Conservation (phyloP, 2,329 filamentous ascomycete species). For the Epicoccum nigrum region DNA sequence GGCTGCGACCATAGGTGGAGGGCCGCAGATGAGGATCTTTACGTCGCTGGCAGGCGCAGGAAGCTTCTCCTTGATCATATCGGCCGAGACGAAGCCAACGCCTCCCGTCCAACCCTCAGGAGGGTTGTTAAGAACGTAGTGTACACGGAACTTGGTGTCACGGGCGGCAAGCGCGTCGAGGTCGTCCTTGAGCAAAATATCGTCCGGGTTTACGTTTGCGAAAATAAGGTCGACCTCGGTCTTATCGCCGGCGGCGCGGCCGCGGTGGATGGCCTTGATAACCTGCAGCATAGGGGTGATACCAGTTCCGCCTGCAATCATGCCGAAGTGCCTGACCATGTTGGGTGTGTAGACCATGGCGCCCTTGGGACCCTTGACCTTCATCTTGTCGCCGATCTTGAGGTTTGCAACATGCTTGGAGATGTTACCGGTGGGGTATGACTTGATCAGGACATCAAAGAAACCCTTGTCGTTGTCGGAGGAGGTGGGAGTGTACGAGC, state of each 20-base stretch:
- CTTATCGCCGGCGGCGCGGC: slow-evolving; percentile 74
- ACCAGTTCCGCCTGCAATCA: slow-evolving; percentile 96
- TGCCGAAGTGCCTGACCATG: slow-evolving; percentile 94
- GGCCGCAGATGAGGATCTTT: slow-evolving; percentile 93
- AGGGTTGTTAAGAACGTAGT: slow-evolving; percentile 97
- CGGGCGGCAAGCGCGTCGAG: slow-evolving; percentile 78
- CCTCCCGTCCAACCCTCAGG: slow-evolving; percentile 90
- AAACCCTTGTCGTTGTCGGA: slow-evolving; percentile 68
- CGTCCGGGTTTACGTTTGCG: slow-evolving; percentile 90
- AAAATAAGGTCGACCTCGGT: slow-evolving; percentile 92
- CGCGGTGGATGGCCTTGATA: slow-evolving; percentile 85
- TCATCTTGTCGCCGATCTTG: slow-evolving; percentile 78
- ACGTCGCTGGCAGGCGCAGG: slow-evolving; percentile 83
- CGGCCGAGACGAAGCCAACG: slow-evolving; percentile 90
- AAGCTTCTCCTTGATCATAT: slow-evolving; percentile 90
- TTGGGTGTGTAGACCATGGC: slow-evolving; percentile 97
- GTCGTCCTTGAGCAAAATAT: slow-evolving; percentile 93
- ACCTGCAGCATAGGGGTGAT: slow-evolving; percentile 99
- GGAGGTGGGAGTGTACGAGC: slow-evolving; percentile 52
- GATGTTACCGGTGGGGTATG: slow-evolving; percentile 97
- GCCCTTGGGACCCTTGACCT: slow-evolving; percentile 92
- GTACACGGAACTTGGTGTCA: slow-evolving; percentile 81
- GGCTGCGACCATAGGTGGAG: slow-evolving; percentile 93
- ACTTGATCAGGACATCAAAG: slow-evolving; percentile 97
- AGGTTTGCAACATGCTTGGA: slow-evolving; percentile 88